Evolutionary conservation across 2,329 filamentous ascomycete genomes (phyloP).

Genomic region (Pestalotiopsis sp.): DNA sequence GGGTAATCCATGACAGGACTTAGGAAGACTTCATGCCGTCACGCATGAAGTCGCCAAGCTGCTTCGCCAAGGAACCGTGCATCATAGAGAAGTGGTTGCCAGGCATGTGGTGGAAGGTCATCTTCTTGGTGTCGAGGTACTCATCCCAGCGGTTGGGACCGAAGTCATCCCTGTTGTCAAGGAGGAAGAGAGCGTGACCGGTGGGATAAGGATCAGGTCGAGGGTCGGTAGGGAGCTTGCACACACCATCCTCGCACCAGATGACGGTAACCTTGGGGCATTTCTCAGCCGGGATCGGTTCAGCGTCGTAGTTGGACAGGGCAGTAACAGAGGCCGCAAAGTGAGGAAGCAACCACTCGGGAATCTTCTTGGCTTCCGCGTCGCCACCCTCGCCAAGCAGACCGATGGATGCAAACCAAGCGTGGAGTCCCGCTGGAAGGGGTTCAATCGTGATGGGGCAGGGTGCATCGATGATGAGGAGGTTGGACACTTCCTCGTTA

Average conservation of each 20-base stretch:
- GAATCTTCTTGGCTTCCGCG: slow-evolving; percentile 54
- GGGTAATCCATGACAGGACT: background rate
- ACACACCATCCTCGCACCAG: slow-evolving; percentile 75
- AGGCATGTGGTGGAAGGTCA: slow-evolving; percentile 65
- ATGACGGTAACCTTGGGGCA: slow-evolving; percentile 65
- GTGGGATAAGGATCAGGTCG: slow-evolving; percentile 61
- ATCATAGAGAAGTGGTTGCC: slow-evolving; percentile 79
- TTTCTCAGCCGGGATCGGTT: slow-evolving; percentile 58
- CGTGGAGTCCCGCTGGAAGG: slow-evolving; percentile 65
- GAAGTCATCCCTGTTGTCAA: slow-evolving; percentile 74
- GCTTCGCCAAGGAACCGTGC: slow-evolving; percentile 51
- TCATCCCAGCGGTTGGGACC: slow-evolving; percentile 69
- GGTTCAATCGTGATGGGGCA: slow-evolving; percentile 69
- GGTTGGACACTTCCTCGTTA: slow-evolving; percentile 56
- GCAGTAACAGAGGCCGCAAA: slow-evolving; percentile 69
- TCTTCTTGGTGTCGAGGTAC: slow-evolving; percentile 60
- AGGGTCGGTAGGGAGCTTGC: slow-evolving; percentile 64
- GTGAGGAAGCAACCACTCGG: slow-evolving; percentile 73
- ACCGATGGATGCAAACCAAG: slow-evolving; percentile 72
- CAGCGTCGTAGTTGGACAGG: slow-evolving; percentile 68
- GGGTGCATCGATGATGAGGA: slow-evolving; percentile 67
- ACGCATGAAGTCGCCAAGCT: slow-evolving; percentile 30
- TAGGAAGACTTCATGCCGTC: slow-evolving; percentile 23
- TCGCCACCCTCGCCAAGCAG: slow-evolving; percentile 64
- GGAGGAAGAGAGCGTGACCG: slow-evolving; percentile 66